Evolutionary conservation across 2,329 filamentous ascomycete species (phyloP).

Genomic region (Colletotrichum abscissum): DNA sequence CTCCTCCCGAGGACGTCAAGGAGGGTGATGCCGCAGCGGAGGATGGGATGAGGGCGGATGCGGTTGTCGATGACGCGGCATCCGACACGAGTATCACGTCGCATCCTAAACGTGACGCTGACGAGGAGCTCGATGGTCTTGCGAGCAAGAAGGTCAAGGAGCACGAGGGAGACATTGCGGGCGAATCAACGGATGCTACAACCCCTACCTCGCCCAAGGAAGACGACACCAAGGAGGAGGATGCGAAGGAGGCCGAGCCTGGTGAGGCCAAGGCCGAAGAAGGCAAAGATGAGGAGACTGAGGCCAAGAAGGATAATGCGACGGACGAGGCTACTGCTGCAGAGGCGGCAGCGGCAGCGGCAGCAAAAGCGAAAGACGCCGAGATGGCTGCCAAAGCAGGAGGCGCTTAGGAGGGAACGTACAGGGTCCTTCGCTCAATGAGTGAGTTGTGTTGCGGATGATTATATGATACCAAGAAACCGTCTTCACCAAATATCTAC

Average conservation of each 20-base stretch:
- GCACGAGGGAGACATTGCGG: constrained; percentile 40
- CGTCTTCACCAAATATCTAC: not conserved
- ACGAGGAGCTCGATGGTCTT: constrained; percentile 54
- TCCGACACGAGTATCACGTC: constrained; percentile 47
- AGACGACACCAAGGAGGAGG: constrained; percentile 15
- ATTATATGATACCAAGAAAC: constrained; percentile 32
- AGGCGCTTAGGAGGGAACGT: not conserved
- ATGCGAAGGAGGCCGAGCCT: not conserved
- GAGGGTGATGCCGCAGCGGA: constrained; percentile 36
- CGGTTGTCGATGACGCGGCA: constrained; percentile 39
- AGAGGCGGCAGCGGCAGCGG: not conserved
- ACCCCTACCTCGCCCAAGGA: not conserved
- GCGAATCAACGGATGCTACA: constrained; percentile 19
- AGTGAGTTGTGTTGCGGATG: not conserved
- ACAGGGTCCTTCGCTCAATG: not conserved
- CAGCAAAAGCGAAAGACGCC: not conserved
- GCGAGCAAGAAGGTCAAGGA: constrained; percentile 63
- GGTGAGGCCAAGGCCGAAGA: constrained; percentile 6
- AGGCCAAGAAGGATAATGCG: not conserved
- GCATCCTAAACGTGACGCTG: constrained; percentile 67
- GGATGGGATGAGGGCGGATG: constrained; percentile 22
- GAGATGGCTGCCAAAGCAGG: not conserved
- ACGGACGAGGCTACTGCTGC: not conserved
- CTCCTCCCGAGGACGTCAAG: constrained; percentile 40
- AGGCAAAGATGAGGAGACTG: constrained; percentile 3